Base-by-base conservation (phyloP, 805 yeast genomes). In the Vanderwaltozyma polyspora region DNA sequence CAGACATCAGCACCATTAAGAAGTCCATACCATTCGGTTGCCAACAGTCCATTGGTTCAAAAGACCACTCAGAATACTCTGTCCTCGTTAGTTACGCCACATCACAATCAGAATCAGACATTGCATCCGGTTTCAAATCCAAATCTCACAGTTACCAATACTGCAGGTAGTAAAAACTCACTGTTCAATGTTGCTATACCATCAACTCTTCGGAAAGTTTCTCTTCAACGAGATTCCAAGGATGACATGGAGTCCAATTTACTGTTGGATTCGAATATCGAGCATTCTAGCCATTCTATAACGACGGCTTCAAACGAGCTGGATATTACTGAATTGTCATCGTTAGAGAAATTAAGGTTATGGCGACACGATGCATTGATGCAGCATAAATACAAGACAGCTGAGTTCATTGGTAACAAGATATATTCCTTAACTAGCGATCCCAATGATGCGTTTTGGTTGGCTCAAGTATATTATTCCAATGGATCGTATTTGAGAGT, bases 301-400 rank as follows among this genome's bases (percentile, higher is more conserved):
- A 18, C 5, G n/a, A n/a, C n/a, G n/a, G n/a, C n/a, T n/a, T n/a
- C n/a, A n/a, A 32, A 26, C 17, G 31, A 45, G 11, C 39, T 52
- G 9, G 53, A 52, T 33, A 37, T 55, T 2, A 36, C 52, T 3
- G 53, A 52, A 19, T 40, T 55, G 27, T 71, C 94, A 0, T 91
- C 82, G 38, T 91, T 87, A 0, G 96, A 89, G 43, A 76, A 78
- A 45, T 67, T 91, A 24, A 62, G 97, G 30, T 63, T 83, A 19
- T 91, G 97, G 98, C 64, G 97, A 31, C 93, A 86, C 43, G 95
- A 86, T 51, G 94, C 98, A 0, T 57, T 81, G 37, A 76, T 81
- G 79, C 94, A 87, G 47, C 96, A 87, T 54, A 93, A 86, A 42
- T 83, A 83, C 55, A 68, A 69, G 29, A 84, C 96, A 0, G 96